phyloP scores from a whole-genome alignment of 257 asterid genomes.

The Ligustrum vulgare region DNA sequence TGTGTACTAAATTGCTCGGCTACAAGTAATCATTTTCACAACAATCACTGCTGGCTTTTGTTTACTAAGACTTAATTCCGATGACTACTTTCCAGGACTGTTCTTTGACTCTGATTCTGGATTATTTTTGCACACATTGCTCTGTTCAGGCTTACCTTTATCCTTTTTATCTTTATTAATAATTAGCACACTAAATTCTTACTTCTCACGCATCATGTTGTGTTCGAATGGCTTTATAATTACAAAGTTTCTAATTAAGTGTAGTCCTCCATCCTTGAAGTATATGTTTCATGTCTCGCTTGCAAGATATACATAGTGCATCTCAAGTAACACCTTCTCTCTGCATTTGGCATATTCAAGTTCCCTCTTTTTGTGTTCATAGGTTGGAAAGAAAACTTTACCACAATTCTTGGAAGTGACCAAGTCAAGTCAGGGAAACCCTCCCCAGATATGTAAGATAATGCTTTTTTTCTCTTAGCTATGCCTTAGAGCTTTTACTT shows the following conservation, averaged over 20 bases:
- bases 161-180: conserved; percentile 3
- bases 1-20: neutral
- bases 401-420: conserved; percentile 77
- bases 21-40: neutral
- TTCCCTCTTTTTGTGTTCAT: conserved; percentile 12
- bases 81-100: neutral
- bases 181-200: neutral
- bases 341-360: neutral
- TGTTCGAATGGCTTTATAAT: neutral
- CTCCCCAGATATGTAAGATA: conserved; percentile 77
- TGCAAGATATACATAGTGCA: neutral
- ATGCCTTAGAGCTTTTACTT: neutral
- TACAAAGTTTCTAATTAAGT: neutral
- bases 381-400: conserved; percentile 88
- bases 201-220: neutral
- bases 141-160: neutral
- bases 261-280: neutral
- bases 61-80: neutral
- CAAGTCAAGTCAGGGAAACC: conserved; percentile 91
- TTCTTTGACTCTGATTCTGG: neutral
- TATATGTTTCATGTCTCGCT: neutral
- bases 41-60: neutral
- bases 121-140: neutral
- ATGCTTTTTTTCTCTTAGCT: neutral
- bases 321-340: neutral